Evolutionary conservation across 192 early-diverging fungal species (phyloP), one percentile per base, ranked within the genome.

Genomic region (Anaeromyces robustus): DNA sequence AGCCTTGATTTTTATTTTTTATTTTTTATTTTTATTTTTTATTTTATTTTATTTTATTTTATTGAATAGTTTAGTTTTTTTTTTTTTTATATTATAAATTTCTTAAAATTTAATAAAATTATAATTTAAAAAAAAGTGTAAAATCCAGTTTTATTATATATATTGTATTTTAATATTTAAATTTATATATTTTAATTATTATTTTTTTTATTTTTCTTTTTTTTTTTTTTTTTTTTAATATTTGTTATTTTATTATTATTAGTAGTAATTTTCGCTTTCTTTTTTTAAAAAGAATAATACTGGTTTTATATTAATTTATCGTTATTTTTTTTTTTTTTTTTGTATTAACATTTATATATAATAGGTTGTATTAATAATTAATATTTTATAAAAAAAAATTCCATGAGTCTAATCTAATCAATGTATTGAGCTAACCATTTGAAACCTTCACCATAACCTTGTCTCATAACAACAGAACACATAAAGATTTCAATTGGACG

Each of bases 401-500:
- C 19, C 19, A 22, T 26, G 4, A 11, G 17, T 68, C 52, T 68
- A 68, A 68, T 68, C 80, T 81, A 81, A 31, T 34, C 30, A 79
- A 81, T 81, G 80, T 81, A 81, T 29, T 81, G 31, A 29, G 43
- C 31, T 79, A 81, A 39, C 80, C 80, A 81, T 16, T 77, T 77
- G 78, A 81, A 81, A 29, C 94, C 97, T 84, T 97, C 97, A 80
- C 96, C 96, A 86, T 99, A 99, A 86, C 97, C 97, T 89, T 96
- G 95, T 88, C 94, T 92, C 94, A 96, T 95, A 77, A 96, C 95
- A 28, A 99, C 94, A 30, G 96, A 98, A 90, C 96, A 97, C 97
- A 99, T 99, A 85, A 96, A 99, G 79, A 99, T 91, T 89, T 99
- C 97, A 82, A 99, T 96, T 77, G 97, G 94, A 80, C 97, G 92